These are phyloP conservation scores for Cyclotella sp. DNA, from an alignment of 108 stramenopile species.

Conservation along the genomic window DNA sequence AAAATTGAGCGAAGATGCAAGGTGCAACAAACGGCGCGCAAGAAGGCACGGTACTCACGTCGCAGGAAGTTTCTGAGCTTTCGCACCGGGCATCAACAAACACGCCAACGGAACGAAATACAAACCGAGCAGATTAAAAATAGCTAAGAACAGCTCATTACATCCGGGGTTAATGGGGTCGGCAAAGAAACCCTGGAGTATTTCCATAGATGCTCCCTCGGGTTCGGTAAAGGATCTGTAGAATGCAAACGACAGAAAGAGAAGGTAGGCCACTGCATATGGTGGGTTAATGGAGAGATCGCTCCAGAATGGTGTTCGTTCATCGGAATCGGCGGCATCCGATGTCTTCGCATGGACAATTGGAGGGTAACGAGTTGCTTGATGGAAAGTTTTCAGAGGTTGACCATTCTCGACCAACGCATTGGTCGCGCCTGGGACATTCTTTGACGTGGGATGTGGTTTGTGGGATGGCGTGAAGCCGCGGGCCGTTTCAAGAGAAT, in stretches of 20 bases:
- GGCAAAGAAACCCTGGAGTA: constrained; percentile 56
- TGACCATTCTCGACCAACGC: background rate
- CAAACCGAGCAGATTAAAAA: constrained; percentile 69
- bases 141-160: constrained; percentile 64
- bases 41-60: constrained; percentile 13
- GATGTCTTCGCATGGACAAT: background rate
- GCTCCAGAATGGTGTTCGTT: constrained; percentile 5
- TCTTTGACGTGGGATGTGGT: too few species aligned
- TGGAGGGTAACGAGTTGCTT: background rate
- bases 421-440: too few species aligned
- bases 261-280: constrained; percentile 50
- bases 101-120: constrained; percentile 63
- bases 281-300: constrained; percentile 43
- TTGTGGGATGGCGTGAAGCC: too few species aligned
- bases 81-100: constrained; percentile 61
- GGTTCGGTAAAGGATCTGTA: constrained; percentile 27
- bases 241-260: constrained; percentile 43
- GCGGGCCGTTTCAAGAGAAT: too few species aligned
- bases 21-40: background rate
- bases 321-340: constrained; percentile 12
- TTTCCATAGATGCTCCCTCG: constrained; percentile 43
- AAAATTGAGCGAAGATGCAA: background rate
- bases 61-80: constrained; percentile 48
- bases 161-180: constrained; percentile 64
- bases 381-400: background rate